phyloP scores from a whole-genome alignment of 768 basidiomycete genomes.

The Tricholoma saponaceum region DNA sequence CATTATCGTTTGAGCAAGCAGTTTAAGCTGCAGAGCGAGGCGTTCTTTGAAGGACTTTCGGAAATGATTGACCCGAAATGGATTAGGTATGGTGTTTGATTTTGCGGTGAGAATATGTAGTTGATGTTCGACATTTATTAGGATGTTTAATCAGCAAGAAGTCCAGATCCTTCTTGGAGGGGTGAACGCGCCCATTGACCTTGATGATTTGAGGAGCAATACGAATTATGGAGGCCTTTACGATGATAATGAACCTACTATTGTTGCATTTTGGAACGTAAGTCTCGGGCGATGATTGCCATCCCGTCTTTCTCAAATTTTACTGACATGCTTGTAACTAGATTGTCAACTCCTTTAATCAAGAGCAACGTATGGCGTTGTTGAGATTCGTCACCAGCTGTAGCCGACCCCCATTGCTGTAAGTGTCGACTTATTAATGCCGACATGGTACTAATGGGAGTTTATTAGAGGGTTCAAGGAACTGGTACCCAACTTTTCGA shows the following conservation, averaged over 20 bases:
- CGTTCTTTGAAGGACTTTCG: conserved; percentile 89
- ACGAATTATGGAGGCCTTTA: conserved; percentile 84
- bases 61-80: conserved; percentile 92
- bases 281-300: conserved; percentile 11
- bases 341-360: conserved; percentile 77
- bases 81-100: conserved; percentile 50
- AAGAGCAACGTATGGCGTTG: conserved; percentile 73
- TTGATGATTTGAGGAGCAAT: conserved; percentile 74
- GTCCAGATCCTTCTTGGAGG: conserved; percentile 89
- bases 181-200: conserved; percentile 77
- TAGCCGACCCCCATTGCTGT: conserved; percentile 84
- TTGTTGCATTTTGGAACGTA: conserved; percentile 82
- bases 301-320: no score
- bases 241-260: conserved; percentile 64
- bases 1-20: conserved; percentile 87
- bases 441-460: neutral
- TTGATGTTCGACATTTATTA: conserved; percentile 17
- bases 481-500: conserved; percentile 83
- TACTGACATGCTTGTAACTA: conserved; percentile 17
- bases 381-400: conserved; percentile 93
- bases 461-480: conserved; percentile 75
- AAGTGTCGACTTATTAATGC: conserved; percentile 20
- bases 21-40: conserved; percentile 78
- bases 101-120: neutral
- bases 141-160: conserved; percentile 98